Conservation (phyloP, 495 filamentous ascomycete genomes). For the Xylaria sp. region DNA sequence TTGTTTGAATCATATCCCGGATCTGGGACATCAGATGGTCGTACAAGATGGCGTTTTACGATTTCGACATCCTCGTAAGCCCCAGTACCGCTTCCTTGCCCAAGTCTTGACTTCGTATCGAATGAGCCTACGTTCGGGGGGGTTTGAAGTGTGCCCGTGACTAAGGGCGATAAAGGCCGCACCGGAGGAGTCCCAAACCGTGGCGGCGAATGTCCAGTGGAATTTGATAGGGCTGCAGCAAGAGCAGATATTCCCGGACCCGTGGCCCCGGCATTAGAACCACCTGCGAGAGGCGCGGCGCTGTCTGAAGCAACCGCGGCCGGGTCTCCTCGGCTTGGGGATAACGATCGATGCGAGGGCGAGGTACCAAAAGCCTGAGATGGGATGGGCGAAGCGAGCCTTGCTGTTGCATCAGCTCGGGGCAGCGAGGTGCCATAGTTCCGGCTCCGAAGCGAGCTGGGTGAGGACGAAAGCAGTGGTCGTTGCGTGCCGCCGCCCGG, state of each 20-base stretch:
- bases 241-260: conserved; percentile 80
- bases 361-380: conserved; percentile 59
- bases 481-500: conserved; percentile 39
- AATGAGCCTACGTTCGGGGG: conserved; percentile 82
- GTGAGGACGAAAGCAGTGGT: conserved; percentile 54
- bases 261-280: conserved; percentile 54
- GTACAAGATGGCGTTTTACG: conserved; percentile 81
- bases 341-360: conserved; percentile 44
- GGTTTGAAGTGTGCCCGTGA: conserved; percentile 53
- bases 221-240: conserved; percentile 74
- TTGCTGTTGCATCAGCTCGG: conserved; percentile 72
- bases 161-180: conserved; percentile 62
- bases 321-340: conserved; percentile 37
- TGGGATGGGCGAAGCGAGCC: conserved; percentile 73
- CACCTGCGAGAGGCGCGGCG: conserved; percentile 58
- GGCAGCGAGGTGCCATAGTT: conserved; percentile 53
- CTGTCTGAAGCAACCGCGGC: conserved; percentile 37
- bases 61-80: conserved; percentile 82
- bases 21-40: conserved; percentile 59
- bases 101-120: conserved; percentile 62
- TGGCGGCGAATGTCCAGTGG: conserved; percentile 65
- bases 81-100: conserved; percentile 45
- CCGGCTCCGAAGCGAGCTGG: conserved; percentile 52
- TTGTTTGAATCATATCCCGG: conserved; percentile 43
- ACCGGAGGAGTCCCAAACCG: conserved; percentile 66